phyloP scores from a whole-genome alignment of 2,329 filamentous ascomycete species.

The Penicillium decumbens region DNA sequence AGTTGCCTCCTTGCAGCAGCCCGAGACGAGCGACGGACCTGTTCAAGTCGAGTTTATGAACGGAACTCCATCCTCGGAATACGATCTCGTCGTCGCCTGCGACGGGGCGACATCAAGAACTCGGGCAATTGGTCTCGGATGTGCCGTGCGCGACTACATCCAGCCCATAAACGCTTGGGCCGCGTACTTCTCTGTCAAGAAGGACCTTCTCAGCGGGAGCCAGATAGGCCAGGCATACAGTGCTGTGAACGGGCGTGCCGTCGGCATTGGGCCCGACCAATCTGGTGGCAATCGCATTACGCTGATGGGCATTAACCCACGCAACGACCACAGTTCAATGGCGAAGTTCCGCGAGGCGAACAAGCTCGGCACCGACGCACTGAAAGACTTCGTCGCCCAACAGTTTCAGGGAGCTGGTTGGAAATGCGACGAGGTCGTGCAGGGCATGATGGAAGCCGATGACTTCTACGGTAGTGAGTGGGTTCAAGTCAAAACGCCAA shows the following conservation, averaged over 20 bases:
- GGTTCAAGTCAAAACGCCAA: constrained; percentile 31
- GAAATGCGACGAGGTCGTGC: constrained; percentile 29
- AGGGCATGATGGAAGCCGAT: constrained; percentile 27
- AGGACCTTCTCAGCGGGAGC: constrained; percentile 39
- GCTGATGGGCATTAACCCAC: constrained; percentile 37
- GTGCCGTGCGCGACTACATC: constrained; percentile 40
- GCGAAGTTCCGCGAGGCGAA: constrained; percentile 40
- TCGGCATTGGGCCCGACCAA: constrained; percentile 35
- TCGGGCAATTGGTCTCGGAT: constrained; percentile 43
- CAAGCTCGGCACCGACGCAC: constrained; percentile 32
- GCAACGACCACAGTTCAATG: constrained; percentile 24
- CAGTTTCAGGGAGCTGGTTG: constrained; percentile 31
- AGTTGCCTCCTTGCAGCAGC: constrained; percentile 35
- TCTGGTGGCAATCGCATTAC: constrained; percentile 30
- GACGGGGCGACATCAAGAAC: constrained; percentile 49
- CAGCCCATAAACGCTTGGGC: constrained; percentile 38
- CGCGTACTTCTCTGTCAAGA: constrained; percentile 41
- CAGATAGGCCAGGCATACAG: constrained; percentile 38
- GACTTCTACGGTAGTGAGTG: constrained; percentile 38
- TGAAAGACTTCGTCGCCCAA: constrained; percentile 31
- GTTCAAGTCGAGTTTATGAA: constrained; percentile 43
- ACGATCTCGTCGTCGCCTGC: constrained; percentile 48
- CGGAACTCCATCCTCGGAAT: constrained; percentile 34
- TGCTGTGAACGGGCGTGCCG: constrained; percentile 37
- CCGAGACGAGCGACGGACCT: constrained; percentile 27